These are phyloP conservation scores for Lodderomyces elongisporus DNA, from an alignment of 1,139 yeast species.

Conservation along the genomic window DNA sequence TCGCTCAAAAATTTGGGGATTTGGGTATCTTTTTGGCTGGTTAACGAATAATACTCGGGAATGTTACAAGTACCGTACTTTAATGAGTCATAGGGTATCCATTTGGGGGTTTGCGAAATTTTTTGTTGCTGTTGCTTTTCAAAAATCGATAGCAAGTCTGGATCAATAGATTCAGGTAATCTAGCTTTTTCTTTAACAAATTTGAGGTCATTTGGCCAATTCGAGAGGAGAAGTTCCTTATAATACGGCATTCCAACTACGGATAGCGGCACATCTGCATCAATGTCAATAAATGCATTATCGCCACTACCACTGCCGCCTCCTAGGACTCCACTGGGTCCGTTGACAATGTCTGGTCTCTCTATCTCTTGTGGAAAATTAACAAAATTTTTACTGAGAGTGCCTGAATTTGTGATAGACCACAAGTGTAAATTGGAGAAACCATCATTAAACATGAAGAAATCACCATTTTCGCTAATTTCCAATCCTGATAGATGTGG, in stretches of 20 bases:
- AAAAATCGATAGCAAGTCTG: conserved; percentile 27
- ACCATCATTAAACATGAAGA: conserved; percentile 63
- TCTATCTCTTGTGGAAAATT: conserved; percentile 48
- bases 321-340: too few species aligned
- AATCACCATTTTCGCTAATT: conserved; percentile 78
- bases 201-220: conserved; percentile 63
- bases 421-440: conserved; percentile 69
- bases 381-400: conserved; percentile 31
- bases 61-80: conserved; percentile 52
- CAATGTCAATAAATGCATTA: conserved; percentile 27
- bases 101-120: conserved; percentile 2
- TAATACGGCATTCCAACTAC: conserved; percentile 85
- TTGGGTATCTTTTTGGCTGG: conserved; percentile 16
- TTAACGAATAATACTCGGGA: conserved; percentile 43
- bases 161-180: conserved; percentile 42
- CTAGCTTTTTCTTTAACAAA: conserved; percentile 52
- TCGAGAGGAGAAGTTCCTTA: conserved; percentile 69
- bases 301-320: too few species aligned
- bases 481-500: conserved; percentile 48
- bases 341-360: conserved; percentile 36
- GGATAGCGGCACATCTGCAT: conserved; percentile 53
- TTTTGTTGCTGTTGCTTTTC: conserved; percentile 7
- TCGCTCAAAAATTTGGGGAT: conserved; percentile 75
- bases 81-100: conserved; percentile 48
- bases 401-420: conserved; percentile 44